Evolutionary conservation across 495 filamentous ascomycete genomes (phyloP), one percentile per base, ranked within the genome.

Genomic region (Cladorrhinum samala): DNA sequence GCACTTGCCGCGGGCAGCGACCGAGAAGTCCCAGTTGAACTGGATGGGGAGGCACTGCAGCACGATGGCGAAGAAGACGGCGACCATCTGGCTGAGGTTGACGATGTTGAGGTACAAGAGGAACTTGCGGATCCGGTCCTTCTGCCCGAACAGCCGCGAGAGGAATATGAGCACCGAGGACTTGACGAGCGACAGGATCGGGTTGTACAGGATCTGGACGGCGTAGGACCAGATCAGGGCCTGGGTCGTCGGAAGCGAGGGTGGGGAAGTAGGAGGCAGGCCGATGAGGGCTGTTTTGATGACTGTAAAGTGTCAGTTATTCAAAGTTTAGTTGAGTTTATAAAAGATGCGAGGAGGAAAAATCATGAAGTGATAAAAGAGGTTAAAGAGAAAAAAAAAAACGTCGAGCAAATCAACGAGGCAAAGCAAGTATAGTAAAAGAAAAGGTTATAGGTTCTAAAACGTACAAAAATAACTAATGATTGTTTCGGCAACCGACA

Each of bases 181-280:
- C 62, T 85, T 85, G 55, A 82, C 77, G 7, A 82, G 63, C 9
- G 82, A 74, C 33, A 87, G 65, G 51, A 83, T 76, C 0, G 82
- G 82, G 54, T 85, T 84, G 60, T 86, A 86, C 19, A 85, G 60
- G 25, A 84, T 71, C 57, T 85, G 81, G 17, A 80, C 75, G 2
- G 76, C 76, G 21, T 78, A 80, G 53, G 78, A 57, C 72, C 72
- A 76, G 39, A 72, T 68, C 40, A 71, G 56, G 7, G 61, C 71
- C 20, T 70, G 61, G 4, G 68, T 71, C 14, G 66, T n/a, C n/a
- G n/a, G n/a, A n/a, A n/a, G n/a, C n/a, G 67, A 48, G 73, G 66
- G 39, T 70, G 65, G 4, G 57, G 68, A 11, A 77, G 77, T 3
- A 81, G 54, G 23, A 46, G 76, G 74, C 30, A 79, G 72, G 27